Conservation (phyloP, 306 rosid species). For the Acacia confusa region DNA sequence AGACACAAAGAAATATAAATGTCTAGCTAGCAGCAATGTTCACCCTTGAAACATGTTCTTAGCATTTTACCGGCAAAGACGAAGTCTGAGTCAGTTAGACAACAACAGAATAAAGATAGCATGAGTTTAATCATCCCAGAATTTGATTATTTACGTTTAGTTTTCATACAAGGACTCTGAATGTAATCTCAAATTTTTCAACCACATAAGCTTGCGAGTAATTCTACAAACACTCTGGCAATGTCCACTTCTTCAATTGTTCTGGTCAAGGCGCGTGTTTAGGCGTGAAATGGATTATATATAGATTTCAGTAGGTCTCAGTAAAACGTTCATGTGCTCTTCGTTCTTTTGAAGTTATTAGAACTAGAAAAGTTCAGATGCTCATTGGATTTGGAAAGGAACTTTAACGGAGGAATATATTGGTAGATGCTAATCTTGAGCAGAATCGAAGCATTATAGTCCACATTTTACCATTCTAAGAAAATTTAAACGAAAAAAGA, state of each 20-base stretch:
- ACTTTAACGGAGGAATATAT: background rate
- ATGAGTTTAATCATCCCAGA: background rate
- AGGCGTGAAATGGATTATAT: background rate
- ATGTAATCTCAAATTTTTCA: background rate
- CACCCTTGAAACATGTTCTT: background rate
- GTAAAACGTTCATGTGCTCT: background rate
- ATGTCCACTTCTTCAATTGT: background rate
- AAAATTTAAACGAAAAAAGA: background rate
- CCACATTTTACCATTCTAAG: background rate
- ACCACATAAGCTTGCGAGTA: background rate
- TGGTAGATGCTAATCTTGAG: background rate
- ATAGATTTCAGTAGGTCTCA: background rate
- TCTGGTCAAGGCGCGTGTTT: background rate
- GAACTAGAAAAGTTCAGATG: background rate
- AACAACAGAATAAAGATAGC: background rate
- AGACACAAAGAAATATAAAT: background rate
- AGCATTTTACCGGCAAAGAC: background rate
- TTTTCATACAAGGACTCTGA: background rate
- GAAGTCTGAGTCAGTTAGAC: background rate
- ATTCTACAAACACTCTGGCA: background rate
- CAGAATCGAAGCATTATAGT: background rate
- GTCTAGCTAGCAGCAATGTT: background rate
- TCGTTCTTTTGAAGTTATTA: background rate
- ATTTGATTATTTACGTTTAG: background rate
- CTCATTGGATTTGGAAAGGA: background rate